Evolutionary conservation across 371 early-diverging fungal genomes (phyloP), one percentile per base, ranked within the genome.

Genomic region (Dinochytrium kinnereticum): DNA sequence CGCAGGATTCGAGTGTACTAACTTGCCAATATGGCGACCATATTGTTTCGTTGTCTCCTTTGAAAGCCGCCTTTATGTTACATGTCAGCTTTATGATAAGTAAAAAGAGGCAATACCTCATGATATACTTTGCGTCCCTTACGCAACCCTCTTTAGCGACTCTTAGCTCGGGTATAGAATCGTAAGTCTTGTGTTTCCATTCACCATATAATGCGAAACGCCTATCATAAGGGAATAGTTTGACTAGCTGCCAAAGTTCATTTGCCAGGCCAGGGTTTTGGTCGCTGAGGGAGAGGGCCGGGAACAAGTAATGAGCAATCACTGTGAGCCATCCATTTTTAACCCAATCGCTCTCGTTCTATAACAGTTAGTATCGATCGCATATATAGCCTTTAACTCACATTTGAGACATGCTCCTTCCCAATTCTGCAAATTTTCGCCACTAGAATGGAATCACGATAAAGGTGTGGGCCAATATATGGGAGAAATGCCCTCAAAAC

Each of bases 21-120:
- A 74, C 69, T 93, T 94, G 55, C 92, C 95, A 17, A 97, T 86
- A 76, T 88, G 89, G 21, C 96, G 89, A 5, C 95, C 95, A 70
- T 91, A 90, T 51, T 90, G 86, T 64, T 91, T 92, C 30, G 90
- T 90, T 59, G 90, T 94, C 69, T 95, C 95, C 72, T 91, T 91
- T 5, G 92, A 89, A 2, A 96, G 87, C 24, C 96, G 88, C 17
- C 90, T 82, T 51, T 21, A 70, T 44, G 19, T 44, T 44, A 44
- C 13, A 44, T 13, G 7, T 13, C 44, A 44, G 19, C 44, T 19
- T 44, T 5, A 61, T 33, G 31, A 34, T 13, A 61, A 34, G 34
- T 34, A 36, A 37, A 64, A 2, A 1, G 39, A n/a, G 1, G 21
- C 44, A 33, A 53, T 64, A 84, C 80, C 85, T 88, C 91, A 93